phyloP scores from a whole-genome alignment of 2,329 filamentous ascomycete species.

The Ophiocordyceps unilateralis region DNA sequence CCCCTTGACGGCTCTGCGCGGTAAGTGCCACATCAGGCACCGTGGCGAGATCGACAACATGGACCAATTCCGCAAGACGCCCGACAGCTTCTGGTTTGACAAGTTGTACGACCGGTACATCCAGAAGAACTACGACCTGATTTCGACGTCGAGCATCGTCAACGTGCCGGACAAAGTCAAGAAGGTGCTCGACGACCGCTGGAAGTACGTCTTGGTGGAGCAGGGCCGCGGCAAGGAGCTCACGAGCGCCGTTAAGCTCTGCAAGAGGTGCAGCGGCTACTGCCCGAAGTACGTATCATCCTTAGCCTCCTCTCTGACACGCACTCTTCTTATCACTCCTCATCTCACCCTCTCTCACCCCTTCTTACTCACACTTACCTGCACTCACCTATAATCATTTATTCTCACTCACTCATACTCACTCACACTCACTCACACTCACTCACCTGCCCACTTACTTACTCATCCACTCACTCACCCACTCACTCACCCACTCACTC shows the following conservation, averaged over 20 bases:
- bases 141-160: conserved; percentile 80
- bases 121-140: conserved; percentile 92
- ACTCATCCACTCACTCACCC: not conserved
- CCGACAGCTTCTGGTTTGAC: conserved; percentile 91
- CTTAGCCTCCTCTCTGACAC: not conserved
- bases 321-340: not conserved
- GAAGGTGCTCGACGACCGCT: conserved; percentile 85
- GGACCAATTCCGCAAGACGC: conserved; percentile 67
- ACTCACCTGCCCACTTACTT: not conserved
- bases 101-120: conserved; percentile 98
- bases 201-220: conserved; percentile 93
- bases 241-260: conserved; percentile 88
- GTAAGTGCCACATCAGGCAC: conserved; percentile 84
- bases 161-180: conserved; percentile 94
- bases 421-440: not conserved
- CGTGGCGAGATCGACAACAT: conserved; percentile 69
- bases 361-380: not conserved
- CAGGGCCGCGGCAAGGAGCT: conserved; percentile 86
- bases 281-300: conserved; percentile 61
- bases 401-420: too few species aligned
- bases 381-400: not conserved
- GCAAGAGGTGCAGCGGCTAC: conserved; percentile 81
- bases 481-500: too few species aligned
- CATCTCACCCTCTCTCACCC: not conserved
- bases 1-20: conserved; percentile 78